phyloP scores from a whole-genome alignment of 306 rosid species.

The Geum urbanum region DNA sequence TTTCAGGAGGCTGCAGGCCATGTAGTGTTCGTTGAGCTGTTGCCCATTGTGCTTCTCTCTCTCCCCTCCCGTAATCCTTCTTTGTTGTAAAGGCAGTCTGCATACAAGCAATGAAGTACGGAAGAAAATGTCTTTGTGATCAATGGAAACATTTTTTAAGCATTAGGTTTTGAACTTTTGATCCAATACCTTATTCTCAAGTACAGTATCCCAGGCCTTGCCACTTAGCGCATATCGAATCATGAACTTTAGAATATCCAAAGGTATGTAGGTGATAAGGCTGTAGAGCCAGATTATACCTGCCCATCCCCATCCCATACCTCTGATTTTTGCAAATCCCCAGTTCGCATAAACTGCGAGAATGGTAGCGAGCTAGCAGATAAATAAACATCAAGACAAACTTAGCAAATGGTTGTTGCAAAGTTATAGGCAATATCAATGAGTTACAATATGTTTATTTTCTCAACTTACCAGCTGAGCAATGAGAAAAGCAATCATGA shows the following conservation, averaged over 20 bases:
- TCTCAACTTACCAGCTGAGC: conserved; percentile 67
- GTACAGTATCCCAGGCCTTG: conserved; percentile 74
- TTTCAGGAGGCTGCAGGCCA: conserved; percentile 70
- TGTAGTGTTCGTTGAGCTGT: conserved; percentile 79
- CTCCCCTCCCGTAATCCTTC: conserved; percentile 80
- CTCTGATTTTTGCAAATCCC: conserved; percentile 63
- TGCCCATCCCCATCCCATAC: conserved; percentile 96
- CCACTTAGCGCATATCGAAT: conserved; percentile 72
- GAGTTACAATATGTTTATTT: neutral
- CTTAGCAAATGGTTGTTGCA: neutral
- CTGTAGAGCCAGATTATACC: conserved; percentile 81
- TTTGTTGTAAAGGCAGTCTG: conserved; percentile 78
- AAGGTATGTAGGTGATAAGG: conserved; percentile 61
- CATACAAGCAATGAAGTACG: neutral
- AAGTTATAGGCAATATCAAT: neutral
- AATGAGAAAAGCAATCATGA: conserved; percentile 47
- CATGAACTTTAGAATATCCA: conserved; percentile 62
- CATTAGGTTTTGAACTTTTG: neutral
- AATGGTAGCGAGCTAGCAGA: conserved; percentile 53
- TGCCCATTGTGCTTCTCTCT: conserved; percentile 93
- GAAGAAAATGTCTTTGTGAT: neutral
- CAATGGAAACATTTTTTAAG: neutral
- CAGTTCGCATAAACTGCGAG: conserved; percentile 82
- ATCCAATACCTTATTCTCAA: conserved; percentile 51
- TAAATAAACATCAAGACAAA: neutral